Percentiles rank a stretch among this genome's conserved stretches.
phyloP scores from a whole-genome alignment of 2,329 filamentous ascomycete species.

The Immersiporthe knoxdaviesiana region DNA sequence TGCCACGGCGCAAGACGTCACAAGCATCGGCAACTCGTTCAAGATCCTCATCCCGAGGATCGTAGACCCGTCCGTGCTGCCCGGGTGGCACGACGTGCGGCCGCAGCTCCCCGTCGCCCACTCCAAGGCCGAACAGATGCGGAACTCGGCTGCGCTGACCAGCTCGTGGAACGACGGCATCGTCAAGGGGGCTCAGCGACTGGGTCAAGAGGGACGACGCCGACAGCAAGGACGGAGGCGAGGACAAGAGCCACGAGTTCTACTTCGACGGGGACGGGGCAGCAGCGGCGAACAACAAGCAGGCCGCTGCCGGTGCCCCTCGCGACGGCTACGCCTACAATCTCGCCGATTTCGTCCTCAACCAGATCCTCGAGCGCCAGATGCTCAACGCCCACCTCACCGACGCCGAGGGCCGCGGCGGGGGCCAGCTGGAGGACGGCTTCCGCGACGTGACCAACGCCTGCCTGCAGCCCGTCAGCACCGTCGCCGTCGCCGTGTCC shows the following conservation, averaged over 20 bases:
- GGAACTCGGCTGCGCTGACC: conserved; percentile 57
- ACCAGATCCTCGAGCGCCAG: conserved; percentile 53
- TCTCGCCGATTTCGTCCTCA: conserved; percentile 44
- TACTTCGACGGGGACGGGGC: conserved; percentile 16
- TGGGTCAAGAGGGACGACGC: conserved; percentile 46
- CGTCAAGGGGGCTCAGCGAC: conserved; percentile 42
- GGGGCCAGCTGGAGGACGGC: conserved; percentile 37
- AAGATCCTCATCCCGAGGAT: conserved; percentile 55
- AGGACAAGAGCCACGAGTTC: conserved; percentile 16
- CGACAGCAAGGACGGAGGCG: conserved; percentile 23
- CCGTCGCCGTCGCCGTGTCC: conserved; percentile 12
- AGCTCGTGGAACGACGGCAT: conserved; percentile 53
- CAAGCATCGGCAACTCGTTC: conserved; percentile 40
- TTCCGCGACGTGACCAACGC: conserved; percentile 49
- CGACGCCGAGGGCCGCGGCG: conserved; percentile 51
- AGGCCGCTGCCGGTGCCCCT: conserved; percentile 35
- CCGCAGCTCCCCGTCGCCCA: conserved; percentile 49
- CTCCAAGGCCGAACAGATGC: conserved; percentile 54
- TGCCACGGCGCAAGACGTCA: neutral
- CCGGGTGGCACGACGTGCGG: conserved; percentile 54
- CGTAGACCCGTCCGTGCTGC: conserved; percentile 57
- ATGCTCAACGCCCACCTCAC: conserved; percentile 46
- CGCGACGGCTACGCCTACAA: conserved; percentile 50
- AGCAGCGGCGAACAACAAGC: neutral
- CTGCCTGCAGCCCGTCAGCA: conserved; percentile 40